Evolutionary conservation across 495 filamentous ascomycete species (phyloP), one percentile per base, ranked within the genome.

Genomic region (Penicillium desertorum): DNA sequence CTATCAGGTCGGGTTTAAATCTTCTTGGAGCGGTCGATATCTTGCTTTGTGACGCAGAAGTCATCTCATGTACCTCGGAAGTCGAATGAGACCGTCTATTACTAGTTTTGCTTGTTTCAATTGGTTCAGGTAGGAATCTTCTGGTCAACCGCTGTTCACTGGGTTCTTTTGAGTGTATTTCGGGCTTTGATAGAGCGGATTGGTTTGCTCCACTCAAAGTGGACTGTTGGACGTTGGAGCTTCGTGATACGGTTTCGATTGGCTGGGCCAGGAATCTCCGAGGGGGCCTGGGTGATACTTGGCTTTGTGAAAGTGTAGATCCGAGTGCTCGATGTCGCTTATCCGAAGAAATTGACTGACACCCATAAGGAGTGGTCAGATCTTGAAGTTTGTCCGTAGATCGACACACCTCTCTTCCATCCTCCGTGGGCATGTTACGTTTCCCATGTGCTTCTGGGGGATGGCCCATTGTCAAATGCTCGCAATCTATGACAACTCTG

Each of bases 191-290:
- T 3, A 14, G 30, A 37, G 30, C 30, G 2, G 25, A 11, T 29
- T 19, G 51, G 20, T 61, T 46, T 57, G 14, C 41, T 45, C 27
- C 8, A 2, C 3, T 50, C 45, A 30, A 43, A 41, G 34, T 17
- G 57, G 55, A 43, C 46, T 50, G 52, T 76, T 81, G 70, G 16
- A 74, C 77, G 58, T 78, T 76, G 60, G 80, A 81, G 12, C 78
- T 79, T 51, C 84, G 76, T 17, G 83, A 79, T 9, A 81, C 79
- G n/a, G 84, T 89, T 67, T 89, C 87, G 45, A 88, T 81, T 5
- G 87, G 79, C 62, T 91, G 81, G 2, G 86, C 84, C 7, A 81
- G 73, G 60, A 89, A 71, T 45, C 51, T 64, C 27, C 66, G 60
- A 22, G 63, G 58, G 8, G 22, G 43, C 12, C 27, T 32, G 1